These are phyloP conservation scores for Theileria sp. DNA, from an alignment of 169 alveolate genomes.

Conservation along the genomic window DNA sequence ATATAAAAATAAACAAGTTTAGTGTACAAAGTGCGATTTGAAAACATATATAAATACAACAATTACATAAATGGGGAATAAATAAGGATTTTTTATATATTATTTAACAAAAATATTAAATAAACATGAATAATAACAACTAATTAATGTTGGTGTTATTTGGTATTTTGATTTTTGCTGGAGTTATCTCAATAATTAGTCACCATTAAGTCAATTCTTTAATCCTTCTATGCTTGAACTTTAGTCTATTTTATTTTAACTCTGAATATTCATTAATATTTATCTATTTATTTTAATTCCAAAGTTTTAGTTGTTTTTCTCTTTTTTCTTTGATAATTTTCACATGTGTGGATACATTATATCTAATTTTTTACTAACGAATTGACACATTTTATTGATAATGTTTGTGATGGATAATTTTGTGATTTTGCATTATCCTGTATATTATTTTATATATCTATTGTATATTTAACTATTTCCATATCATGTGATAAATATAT, in stretches of 20 bases:
- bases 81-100: background rate
- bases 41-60: background rate
- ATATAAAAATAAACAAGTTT: background rate
- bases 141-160: background rate
- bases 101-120: background rate
- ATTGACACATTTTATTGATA: background rate
- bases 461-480: background rate
- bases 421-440: background rate
- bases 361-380: background rate
- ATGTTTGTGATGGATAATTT: background rate
- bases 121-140: background rate
- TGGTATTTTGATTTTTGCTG: background rate
- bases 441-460: too few relatives aligned
- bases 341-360: slow-evolving; percentile 13
- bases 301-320: background rate
- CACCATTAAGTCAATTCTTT: background rate
- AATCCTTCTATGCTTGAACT: background rate
- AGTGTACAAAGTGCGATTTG: background rate
- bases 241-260: background rate
- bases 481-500: background rate
- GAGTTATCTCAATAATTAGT: background rate
- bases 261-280: background rate
- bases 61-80: slow-evolving; percentile 12
- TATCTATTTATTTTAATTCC: background rate
- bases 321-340: slow-evolving; percentile 1